Conservation (phyloP, 169 alveolate genomes). For the Amoebophrya sp. region DNA sequence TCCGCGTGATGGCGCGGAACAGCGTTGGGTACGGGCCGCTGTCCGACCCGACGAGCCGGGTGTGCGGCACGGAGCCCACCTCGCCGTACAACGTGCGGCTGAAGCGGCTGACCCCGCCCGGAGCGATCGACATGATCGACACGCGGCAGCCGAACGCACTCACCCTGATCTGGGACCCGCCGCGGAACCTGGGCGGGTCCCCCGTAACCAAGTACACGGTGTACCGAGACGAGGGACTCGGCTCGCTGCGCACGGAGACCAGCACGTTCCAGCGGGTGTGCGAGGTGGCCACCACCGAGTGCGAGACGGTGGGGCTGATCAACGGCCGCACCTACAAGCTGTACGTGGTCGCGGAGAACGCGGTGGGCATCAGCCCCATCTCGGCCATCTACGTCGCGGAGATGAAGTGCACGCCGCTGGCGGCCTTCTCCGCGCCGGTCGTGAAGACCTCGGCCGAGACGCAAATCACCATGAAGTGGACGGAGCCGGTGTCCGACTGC, state of each 20-base stretch:
- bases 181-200: not conserved
- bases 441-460: not conserved
- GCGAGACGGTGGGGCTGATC: not conserved
- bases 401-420: not conserved
- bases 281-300: not conserved
- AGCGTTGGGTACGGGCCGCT: conserved; percentile 1
- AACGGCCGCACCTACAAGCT: not conserved
- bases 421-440: not conserved
- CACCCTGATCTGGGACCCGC: not conserved
- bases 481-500: conserved; percentile 2
- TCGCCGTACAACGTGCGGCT: not conserved
- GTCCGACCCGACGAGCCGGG: not conserved
- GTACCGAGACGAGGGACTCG: not conserved
- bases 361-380: not conserved
- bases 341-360: not conserved
- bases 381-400: not conserved
- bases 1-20: conserved; percentile 6
- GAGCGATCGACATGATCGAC: not conserved
- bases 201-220: not conserved
- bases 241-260: not conserved
- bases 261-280: not conserved
- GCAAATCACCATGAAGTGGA: not conserved
- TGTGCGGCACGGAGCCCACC: not conserved
- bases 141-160: not conserved
- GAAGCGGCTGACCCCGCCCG: not conserved